Evolutionary conservation across 805 yeast genomes (phyloP).

Genomic region (Ascoidea asiatica): DNA sequence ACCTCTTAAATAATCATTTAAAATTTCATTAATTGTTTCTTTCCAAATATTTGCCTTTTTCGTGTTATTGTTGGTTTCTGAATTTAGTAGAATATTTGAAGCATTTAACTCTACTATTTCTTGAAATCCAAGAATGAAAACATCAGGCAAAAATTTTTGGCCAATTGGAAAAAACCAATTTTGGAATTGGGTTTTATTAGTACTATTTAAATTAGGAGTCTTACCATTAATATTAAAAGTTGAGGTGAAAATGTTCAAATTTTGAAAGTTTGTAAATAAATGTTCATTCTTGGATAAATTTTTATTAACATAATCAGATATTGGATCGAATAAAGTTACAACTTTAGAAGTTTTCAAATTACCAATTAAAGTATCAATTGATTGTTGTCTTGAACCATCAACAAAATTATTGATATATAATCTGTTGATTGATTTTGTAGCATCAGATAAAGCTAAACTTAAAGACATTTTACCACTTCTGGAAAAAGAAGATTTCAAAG

Average conservation of each 20-base stretch:
- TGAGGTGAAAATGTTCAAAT: constrained; percentile 61
- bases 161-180: constrained; percentile 75
- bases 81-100: constrained; percentile 74
- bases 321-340: constrained; percentile 77
- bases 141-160: constrained; percentile 45
- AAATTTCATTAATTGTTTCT: constrained; percentile 40
- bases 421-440: constrained; percentile 88
- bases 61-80: constrained; percentile 40
- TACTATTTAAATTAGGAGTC: not conserved
- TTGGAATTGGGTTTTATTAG: constrained; percentile 13
- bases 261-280: constrained; percentile 45
- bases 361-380: constrained; percentile 79
- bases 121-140: constrained; percentile 84
- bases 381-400: constrained; percentile 81
- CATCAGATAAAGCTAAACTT: constrained; percentile 96
- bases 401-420: constrained; percentile 93
- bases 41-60: constrained; percentile 75
- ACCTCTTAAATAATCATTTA: constrained; percentile 44
- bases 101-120: constrained; percentile 91
- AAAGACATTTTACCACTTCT: constrained; percentile 92
- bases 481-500: constrained; percentile 86
- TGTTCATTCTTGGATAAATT: constrained; percentile 34
- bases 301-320: constrained; percentile 67
- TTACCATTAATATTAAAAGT: constrained; percentile 80
- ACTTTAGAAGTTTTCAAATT: constrained; percentile 55